Evolutionary conservation across 169 alveolate species (phyloP).

Genomic region (Plasmodium billcollinsi): DNA sequence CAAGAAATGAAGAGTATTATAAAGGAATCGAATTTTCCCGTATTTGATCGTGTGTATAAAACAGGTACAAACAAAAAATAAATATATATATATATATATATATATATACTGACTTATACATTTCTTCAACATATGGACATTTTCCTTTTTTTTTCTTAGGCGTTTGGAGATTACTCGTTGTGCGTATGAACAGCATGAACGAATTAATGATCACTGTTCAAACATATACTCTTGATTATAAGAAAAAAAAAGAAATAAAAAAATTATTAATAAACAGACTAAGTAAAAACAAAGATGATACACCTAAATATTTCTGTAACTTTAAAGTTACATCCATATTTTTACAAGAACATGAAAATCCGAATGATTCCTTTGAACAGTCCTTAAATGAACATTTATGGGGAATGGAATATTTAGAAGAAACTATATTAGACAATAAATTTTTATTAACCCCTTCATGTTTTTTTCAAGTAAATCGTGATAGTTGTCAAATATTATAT

Average conservation of each 20-base stretch:
- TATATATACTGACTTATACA: not conserved
- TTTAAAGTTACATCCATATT: conserved; percentile 62
- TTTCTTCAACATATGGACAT: not conserved
- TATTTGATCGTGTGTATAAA: conserved; percentile 73
- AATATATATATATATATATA: not conserved
- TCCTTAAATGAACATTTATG: conserved; percentile 75
- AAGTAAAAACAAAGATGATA: conserved; percentile 62
- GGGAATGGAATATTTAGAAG: conserved; percentile 74
- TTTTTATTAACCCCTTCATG: conserved; percentile 74
- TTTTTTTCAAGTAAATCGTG: conserved; percentile 77
- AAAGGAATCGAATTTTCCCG: conserved; percentile 69
- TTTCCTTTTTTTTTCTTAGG: conserved; percentile 6
- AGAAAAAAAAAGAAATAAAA: conserved; percentile 70
- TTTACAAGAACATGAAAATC: conserved; percentile 71
- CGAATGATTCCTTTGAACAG: conserved; percentile 58
- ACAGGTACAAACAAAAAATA: conserved; percentile 14
- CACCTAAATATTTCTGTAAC: conserved; percentile 27
- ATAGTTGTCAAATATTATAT: conserved; percentile 72
- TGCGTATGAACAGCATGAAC: conserved; percentile 56
- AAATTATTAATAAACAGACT: conserved; percentile 64
- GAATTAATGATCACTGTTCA: conserved; percentile 74
- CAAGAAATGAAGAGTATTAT: conserved; percentile 61
- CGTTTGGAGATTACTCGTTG: conserved; percentile 64
- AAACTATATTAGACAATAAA: conserved; percentile 44
- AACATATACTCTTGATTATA: conserved; percentile 61